phyloP scores from a whole-genome alignment of 169 alveolate species.

The Fabrea salina region DNA sequence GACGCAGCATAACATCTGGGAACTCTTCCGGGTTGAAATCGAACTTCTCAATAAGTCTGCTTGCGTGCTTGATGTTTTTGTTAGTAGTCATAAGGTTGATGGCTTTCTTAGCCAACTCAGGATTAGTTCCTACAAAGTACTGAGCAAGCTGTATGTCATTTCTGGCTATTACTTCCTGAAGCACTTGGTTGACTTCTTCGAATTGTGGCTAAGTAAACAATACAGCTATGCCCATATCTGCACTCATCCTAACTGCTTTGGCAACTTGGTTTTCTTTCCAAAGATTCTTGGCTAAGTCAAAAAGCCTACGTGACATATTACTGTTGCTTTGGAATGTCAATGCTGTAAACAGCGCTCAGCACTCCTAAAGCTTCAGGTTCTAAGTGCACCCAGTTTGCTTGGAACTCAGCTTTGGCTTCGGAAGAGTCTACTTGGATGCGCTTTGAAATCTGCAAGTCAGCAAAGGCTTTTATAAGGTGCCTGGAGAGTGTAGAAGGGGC shows the following conservation, averaged over 20 bases:
- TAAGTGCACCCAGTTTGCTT: not conserved
- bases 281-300: not conserved
- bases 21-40: not conserved
- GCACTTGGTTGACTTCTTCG: not conserved
- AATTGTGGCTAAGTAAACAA: not conserved
- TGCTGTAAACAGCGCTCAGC: not conserved
- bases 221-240: not conserved
- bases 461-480: not conserved
- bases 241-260: not conserved
- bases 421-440: not conserved
- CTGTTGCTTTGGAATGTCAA: not conserved
- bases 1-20: not conserved
- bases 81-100: conserved; percentile 15
- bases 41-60: not conserved
- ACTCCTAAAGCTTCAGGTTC: not conserved
- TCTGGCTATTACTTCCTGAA: not conserved
- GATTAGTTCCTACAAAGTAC: not conserved
- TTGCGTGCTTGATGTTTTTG: conserved; percentile 4
- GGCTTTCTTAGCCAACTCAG: not conserved
- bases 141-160: conserved; percentile 1
- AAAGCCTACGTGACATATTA: not conserved
- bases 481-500: conserved; percentile 16
- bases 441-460: not conserved
- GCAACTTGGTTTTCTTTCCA: not conserved
- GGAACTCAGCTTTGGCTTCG: not conserved